Evolutionary conservation across 2,329 filamentous ascomycete species (phyloP).

Genomic region (Xylariaceae sp.): DNA sequence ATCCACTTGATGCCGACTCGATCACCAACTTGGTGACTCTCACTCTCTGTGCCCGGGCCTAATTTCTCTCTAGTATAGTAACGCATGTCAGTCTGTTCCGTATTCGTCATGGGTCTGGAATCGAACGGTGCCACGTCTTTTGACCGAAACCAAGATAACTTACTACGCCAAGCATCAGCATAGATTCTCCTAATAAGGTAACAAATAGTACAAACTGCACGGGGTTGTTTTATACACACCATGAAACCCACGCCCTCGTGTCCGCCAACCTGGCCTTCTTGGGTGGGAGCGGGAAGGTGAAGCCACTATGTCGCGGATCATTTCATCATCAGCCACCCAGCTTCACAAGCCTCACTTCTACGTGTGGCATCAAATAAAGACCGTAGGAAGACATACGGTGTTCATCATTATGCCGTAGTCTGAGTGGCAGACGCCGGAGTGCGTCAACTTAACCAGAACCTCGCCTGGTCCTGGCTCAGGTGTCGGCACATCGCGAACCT

Average conservation of each 20-base stretch:
- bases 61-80: constrained; percentile 7
- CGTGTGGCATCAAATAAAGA: neutral
- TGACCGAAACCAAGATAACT: no score
- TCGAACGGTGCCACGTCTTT: no score
- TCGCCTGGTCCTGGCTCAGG: constrained; percentile 15
- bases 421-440: constrained; percentile 20
- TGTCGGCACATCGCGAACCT: constrained; percentile 14
- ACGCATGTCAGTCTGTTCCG: no score
- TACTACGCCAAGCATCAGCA: no score
- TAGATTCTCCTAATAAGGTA: no score
- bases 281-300: constrained; percentile 5
- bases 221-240: no score
- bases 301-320: constrained; percentile 10
- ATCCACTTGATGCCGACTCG: constrained; percentile 22
- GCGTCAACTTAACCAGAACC: constrained; percentile 20
- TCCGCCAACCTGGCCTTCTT: constrained; percentile 16
- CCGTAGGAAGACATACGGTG: constrained; percentile 3
- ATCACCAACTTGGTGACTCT: constrained; percentile 14
- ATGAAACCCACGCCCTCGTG: constrained; percentile 18
- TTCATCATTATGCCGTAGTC: constrained; percentile 20
- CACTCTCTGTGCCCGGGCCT: constrained; percentile 10
- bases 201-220: no score
- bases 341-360: no score
- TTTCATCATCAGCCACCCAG: neutral
- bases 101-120: no score